These are phyloP conservation scores for Ilex paraguariensis DNA, from an alignment of 305 asterid species.

Conservation along the genomic window DNA sequence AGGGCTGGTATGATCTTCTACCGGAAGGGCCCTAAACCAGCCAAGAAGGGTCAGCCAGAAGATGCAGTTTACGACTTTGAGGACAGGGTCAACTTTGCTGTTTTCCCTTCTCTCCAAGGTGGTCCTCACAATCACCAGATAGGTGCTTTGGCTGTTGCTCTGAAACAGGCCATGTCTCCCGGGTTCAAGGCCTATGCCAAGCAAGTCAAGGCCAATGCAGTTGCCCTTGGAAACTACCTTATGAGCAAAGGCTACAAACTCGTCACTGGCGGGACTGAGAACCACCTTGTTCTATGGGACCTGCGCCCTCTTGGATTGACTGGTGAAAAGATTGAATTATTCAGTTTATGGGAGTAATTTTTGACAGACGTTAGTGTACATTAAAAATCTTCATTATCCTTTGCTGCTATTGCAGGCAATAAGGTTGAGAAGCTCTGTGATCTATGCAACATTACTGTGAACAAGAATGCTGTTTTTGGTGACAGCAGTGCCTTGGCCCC, in stretches of 20 bases:
- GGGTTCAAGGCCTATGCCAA: conserved; percentile 87
- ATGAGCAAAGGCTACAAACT: conserved; percentile 83
- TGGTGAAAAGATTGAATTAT: conserved; percentile 32
- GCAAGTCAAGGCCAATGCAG: conserved; percentile 92
- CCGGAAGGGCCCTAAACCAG: conserved; percentile 93
- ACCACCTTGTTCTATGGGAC: conserved; percentile 97
- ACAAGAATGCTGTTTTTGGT: conserved; percentile 95
- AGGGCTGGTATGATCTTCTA: conserved; percentile 98
- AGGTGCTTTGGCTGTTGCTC: conserved; percentile 93
- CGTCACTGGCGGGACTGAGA: conserved; percentile 96
- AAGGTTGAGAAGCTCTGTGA: conserved; percentile 97
- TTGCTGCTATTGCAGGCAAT: conserved; percentile 49
- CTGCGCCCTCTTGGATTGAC: conserved; percentile 97
- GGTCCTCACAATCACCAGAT: conserved; percentile 99
- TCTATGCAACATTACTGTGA: conserved; percentile 86
- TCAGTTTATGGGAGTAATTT: neutral
- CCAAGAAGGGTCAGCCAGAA: conserved; percentile 94
- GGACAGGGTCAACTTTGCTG: conserved; percentile 95
- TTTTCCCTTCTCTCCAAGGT: conserved; percentile 94
- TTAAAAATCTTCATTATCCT: neutral
- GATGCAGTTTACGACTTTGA: conserved; percentile 85
- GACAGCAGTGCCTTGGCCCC: conserved; percentile 98
- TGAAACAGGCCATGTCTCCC: conserved; percentile 80
- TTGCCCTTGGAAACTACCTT: conserved; percentile 82
- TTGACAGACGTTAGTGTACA: neutral